Evolutionary conservation across 805 yeast species (phyloP), one percentile per base, ranked within the genome.

Genomic region (Cyberlindnera mrakii): DNA sequence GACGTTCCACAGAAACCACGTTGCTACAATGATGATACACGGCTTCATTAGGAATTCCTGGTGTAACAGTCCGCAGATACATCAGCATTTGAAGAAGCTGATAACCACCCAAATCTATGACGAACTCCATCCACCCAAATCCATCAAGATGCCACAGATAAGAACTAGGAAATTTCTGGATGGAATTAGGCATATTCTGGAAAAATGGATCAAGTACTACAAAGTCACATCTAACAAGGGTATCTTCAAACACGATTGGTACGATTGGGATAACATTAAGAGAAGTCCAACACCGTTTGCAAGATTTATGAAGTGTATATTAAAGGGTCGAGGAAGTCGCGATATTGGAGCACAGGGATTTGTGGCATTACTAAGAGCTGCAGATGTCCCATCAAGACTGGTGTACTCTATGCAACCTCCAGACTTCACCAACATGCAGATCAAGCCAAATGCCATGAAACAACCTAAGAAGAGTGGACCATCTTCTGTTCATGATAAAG

Each of bases 371-470:
- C 59, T 88, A 35, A 65, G 98, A 49, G 71, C 93, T 1, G 62
- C 85, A 11, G 85, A 83, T 1, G 65, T 93, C 11, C 73, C 79
- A 34, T 80, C 91, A 1, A 68, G 99, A 36, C 63, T 93, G 23
- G 80, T 89, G 0, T 81, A 82, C 53, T 90, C 96, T 0, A 56
- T 90, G 29, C 99, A 93, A 58, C 93, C 96, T 0, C 90, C 96
- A 0, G 96, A 93, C 58, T 85, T 80, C 50, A 81, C 89, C 10
- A 40, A 47, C 31, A 48, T 49, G 38, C 50, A 46, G 27, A 46
- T 54, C 27, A 51, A 48, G 16, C n/a, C 40, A 3, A 23, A 34
- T 17, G 18, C 2, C 11, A 11, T 17, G 19, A 29, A 18, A 17
- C 17, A 19, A 18, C 11, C 19, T 11, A 15, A 17, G 14, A 5